Evolutionary conservation across 257 asterid genomes (phyloP), one percentile per base, ranked within the genome.

Genomic region (Coffea eugenioides): DNA sequence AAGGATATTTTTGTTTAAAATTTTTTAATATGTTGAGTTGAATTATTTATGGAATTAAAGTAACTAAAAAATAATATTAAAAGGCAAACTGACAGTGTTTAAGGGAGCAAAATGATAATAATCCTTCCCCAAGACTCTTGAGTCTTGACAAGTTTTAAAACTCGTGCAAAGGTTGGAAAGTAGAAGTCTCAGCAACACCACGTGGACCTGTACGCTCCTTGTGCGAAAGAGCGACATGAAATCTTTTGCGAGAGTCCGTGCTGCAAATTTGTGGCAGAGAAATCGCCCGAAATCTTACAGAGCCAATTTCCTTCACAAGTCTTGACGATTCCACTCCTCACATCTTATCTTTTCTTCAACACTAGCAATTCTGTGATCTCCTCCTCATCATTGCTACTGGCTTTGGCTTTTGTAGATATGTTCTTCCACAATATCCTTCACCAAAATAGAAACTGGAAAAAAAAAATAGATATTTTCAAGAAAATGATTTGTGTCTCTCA

Each of bases 251-350:
- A 73, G 81, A 81, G 15, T 18, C 18, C 7, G 41, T 20, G 8
- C 21, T 46, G 16, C 74, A 88, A 72, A 72, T 70, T 75, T 82
- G 93, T 89, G 96, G 92, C 70, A 27, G 84, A 77, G 72, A 83
- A 72, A 14, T 73, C 62, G 54, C 73, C 23, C 70, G 85, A 85
- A 87, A 89, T 88, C 89, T 73, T 52, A 59, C 57, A 46, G 70
- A 57, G 36, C 84, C 0, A 80, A 79, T 89, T 85, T 87, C 90
- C 84, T 82, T 86, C 96, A 87, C 90, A 27, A 71, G 54, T 88
- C 71, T 75, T 52, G 52, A 54, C 51, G 21, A 23, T 3, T 16
- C 41, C 41, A 73, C 76, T 66, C 75, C 80, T 75, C 84, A 77
- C 84, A 77, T 84, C 92, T 85, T 86, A 87, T 88, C 90, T 72